Base-by-base conservation (phyloP, 2,329 filamentous ascomycete species). In the Aspergillus oerlinghausenensis region DNA sequence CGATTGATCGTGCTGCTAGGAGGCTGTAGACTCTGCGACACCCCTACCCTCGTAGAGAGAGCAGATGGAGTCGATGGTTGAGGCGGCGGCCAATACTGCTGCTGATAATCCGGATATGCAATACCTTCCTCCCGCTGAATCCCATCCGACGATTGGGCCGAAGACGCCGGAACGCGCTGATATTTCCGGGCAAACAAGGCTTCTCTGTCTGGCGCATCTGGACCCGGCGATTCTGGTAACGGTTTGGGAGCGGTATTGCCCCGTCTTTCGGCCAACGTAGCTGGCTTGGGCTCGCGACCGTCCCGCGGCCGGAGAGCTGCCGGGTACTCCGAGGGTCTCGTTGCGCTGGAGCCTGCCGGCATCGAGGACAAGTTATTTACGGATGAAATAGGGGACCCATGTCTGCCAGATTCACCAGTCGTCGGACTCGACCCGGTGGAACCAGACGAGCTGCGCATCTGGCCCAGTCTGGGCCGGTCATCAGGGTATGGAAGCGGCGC, bases 201-300 rank as follows among this genome's bases (percentile, higher is more conserved):
- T 55, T 91, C 87, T 66, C 87, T 88, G 60, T 94, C 89, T 25
- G 84, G 83, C n/a, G 81, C 79, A 59, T 88, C 88, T 21, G 89
- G 88, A 48, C 88, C 91, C 19, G 88, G 86, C 1, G 92, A 92
- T 60, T 92, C 91, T 56, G 91, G 88, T 51, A 96, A 80, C 50
- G 91, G 88, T 69, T 90, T 92, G 25, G 91, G 90, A 6, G 67
- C 69, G 7, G 11, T 47, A 23, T 82, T 86, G n/a, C 88, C 87
- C 67, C 92, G 84, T 63, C 92, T 82, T 77, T 96, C 91, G 19
- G 90, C 91, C 57, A 96, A 79, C 79, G 66, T 88, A 79, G 63
- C 79, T 79, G 64, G 79, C 59, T 73, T 72, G 5, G 82, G 81
- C 66, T 88, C 76, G 50, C 85, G 82, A 62, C 75, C 61, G 72